Evolutionary conservation across 2,329 filamentous ascomycete species (phyloP), one percentile per base, ranked within the genome.

Genomic region (Pyrenochaeta sp.): DNA sequence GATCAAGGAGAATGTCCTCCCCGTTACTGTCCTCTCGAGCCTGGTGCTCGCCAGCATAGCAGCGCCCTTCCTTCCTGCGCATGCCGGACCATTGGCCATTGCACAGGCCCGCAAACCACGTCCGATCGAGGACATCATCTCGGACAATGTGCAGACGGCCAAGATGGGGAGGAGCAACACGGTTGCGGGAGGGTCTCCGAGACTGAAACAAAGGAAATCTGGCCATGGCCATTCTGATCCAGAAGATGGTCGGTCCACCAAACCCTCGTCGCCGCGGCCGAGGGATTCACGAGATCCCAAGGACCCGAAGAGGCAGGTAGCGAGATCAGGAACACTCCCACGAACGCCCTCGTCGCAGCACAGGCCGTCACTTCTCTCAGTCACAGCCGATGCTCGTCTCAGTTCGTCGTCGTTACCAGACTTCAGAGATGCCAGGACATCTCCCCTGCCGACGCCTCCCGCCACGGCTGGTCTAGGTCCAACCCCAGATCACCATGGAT

Each of bases 1-100:
- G 74, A 91, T 94, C 68, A 87, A 85, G 65, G 89, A 93, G 71
- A 94, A 94, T 68, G 80, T 88, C 5, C 72, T 93, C 26, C 89
- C 89, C 6, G 88, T 93, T 41, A 89, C 88, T 6, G 86, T 94
- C 2, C 81, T 94, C 22, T 87, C 88, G 24, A 92, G 89, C 71
- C 84, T 94, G 61, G 86, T 93, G 24, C 77, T 93, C 40, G 89
- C 87, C 38, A 88, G 87, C 61, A 77, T 92, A 38, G 90, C 86
- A 9, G 79, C 89, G 22, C 90, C 89, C 9, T 80, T 87, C 54
- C 78, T 94, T 13, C 86, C 89, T n/a, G 81, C 79, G 66, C 89
- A 87, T 81, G 89, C 87, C 21, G 89, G 89, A 1, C 89, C 89
- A 11, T 77, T 94, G 41, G 90, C 89, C 31, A 84, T 94, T 61